A percentile compares a stretch with the other conserved stretches of the same genome.
phyloP scores from a whole-genome alignment of 2,329 filamentous ascomycete species.

The Juglanconis sp. region DNA sequence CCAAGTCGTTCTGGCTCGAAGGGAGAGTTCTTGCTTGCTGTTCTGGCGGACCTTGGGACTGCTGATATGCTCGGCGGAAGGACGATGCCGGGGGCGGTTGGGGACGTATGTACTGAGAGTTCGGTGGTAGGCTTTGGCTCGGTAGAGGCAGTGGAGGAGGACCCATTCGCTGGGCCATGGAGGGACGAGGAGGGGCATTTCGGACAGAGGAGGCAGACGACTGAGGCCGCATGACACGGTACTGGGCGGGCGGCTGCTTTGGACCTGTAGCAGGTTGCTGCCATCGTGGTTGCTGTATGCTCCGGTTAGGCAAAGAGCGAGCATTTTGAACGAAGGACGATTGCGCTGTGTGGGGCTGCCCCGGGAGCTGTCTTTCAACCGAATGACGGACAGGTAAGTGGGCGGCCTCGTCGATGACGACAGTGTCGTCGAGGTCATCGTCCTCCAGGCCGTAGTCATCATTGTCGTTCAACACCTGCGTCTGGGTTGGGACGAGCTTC shows the following conservation, averaged over 20 bases:
- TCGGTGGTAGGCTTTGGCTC: constrained; percentile 16
- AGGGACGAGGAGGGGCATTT: constrained; percentile 25
- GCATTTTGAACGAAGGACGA: constrained; percentile 16
- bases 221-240: background rate
- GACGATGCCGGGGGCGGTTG: constrained; percentile 23
- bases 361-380: constrained; percentile 34
- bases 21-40: constrained; percentile 15
- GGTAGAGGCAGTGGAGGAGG: constrained; percentile 27
- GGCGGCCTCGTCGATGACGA: constrained; percentile 48
- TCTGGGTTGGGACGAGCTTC: constrained; percentile 26
- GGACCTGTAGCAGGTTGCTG: constrained; percentile 13
- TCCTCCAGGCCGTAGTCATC: constrained; percentile 48
- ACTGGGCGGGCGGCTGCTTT: constrained; percentile 15
- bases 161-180: constrained; percentile 40
- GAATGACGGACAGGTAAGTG: constrained; percentile 36
- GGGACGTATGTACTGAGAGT: constrained; percentile 21
- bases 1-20: constrained; percentile 33
- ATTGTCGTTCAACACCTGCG: constrained; percentile 24
- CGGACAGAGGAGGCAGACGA: constrained; percentile 16
- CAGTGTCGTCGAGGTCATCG: constrained; percentile 56
- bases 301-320: background rate
- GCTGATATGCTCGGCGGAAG: constrained; percentile 27
- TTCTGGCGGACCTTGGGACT: constrained; percentile 24
- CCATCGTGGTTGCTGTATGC: constrained; percentile 14
- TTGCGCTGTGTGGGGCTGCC: constrained; percentile 32